Evolutionary conservation across 1,284 basidiomycete species (phyloP), one percentile per base, ranked within the genome.

Genomic region (Moesziomyces aphidis): DNA sequence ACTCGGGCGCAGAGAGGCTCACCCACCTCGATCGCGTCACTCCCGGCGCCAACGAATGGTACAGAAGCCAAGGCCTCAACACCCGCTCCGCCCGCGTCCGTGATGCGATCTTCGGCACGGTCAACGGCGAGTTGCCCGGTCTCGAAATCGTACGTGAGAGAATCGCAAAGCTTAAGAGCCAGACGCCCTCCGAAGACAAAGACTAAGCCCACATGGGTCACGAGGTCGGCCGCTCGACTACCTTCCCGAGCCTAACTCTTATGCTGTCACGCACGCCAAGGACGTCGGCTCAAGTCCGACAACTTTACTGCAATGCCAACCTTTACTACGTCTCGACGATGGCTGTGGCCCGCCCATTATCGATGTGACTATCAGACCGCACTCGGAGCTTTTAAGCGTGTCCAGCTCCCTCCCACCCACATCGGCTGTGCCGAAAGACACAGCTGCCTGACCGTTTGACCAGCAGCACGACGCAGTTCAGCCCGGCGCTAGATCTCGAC

Each of bases 91-190:
- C 81, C 11, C 64, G 78, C 49, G 74, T 84, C 23, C 73, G 83
- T 26, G 83, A 84, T 50, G 83, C 83, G 50, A 78, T 84, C 55
- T 84, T 83, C 53, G 83, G 83, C 49, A 84, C 83, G 4, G 66
- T 83, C 49, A 79, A 67, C 17, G 82, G 80, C 17, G 77, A 78
- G 46, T 52, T 80, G 52, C 80, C 82, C 17, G 82, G 82, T 22
- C 75, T 84, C 48, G 83, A 84, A 44, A 71, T 81, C 4, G 71
- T 84, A 13, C 68, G 81, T 44, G 82, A 84, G 72, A 68, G 78
- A 42, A 69, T 71, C 21, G 62, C 63, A 26, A 56, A 50, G 45
- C 71, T 75, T 60, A 62, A 57, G 55, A 60, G 52, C 19, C 54
- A 66, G 52, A 23, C 9, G 21, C 13, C 50, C 9, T 46, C 61